Base-by-base conservation (phyloP, 2,329 filamentous ascomycete genomes). In the Fusarium globosum region DNA sequence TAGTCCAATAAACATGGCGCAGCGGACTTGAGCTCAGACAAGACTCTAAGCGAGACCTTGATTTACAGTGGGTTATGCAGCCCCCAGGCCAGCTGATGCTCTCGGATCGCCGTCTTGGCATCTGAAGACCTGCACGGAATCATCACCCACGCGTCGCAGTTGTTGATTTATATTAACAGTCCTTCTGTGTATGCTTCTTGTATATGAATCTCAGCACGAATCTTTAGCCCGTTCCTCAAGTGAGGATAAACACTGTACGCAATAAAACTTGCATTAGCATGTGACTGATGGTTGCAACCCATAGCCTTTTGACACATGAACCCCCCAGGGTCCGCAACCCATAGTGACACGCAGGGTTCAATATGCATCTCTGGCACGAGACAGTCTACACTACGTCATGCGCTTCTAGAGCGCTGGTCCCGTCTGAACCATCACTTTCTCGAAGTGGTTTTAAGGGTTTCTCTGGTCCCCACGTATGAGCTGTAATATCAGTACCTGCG, bases 221-320 rank as follows among this genome's bases (percentile, higher is more conserved):
- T 14, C 4, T 20, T 2, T 0, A 36, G 8, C 7, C 13, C 8
- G 18, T 20, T 38, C 1, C 18, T 26, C 13, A 8, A 26, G 18
- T 21, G n/a, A 36, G n/a, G 3, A 15, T 26, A 13, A 53, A 12
- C 51, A 55, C 51, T 55, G 51, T 28, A 55, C 20, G 14, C 35
- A 7, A 28, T 2, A 41, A 28, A 55, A 41, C 15, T 28, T 21
- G 23, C 35, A n/a, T n/a, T 18, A 7, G 35, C 51, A 55, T 55
- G 51, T 55, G 51, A 55, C 51, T 55, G 51, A 41, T 55, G 51
- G 51, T 55, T 55, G 35, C 51, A 39, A n/a, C 51, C 35, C 23
- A 14, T 10, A 28, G 35, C 23, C 9, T 28, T 28, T 55, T 39
- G 51, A 41, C 51, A 55, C 14, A 6, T 39, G 23, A 41, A 26